Percentiles rank a stretch among this genome's conserved stretches.
phyloP scores from a whole-genome alignment of 805 yeast species.

The Saccharomycopsis sp. region DNA sequence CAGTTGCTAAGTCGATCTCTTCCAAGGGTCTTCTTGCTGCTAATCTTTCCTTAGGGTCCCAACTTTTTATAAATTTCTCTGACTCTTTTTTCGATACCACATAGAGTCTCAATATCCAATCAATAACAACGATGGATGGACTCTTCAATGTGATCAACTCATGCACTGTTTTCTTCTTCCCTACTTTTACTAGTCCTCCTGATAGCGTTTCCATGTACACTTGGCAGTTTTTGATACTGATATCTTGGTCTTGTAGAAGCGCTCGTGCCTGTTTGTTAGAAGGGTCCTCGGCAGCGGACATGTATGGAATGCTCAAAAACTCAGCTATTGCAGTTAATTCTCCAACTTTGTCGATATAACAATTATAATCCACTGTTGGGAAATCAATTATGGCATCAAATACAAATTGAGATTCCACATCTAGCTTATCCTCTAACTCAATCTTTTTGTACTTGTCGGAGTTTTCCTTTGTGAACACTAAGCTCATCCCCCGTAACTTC shows the following conservation, averaged over 20 bases:
- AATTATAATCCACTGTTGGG: conserved; percentile 79
- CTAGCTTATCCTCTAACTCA: conserved; percentile 53
- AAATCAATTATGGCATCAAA: conserved; percentile 75
- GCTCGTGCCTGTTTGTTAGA: conserved; percentile 32
- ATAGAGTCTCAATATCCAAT: conserved; percentile 59
- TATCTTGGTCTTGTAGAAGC: conserved; percentile 35
- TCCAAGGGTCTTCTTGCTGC: background rate
- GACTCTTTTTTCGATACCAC: conserved; percentile 57
- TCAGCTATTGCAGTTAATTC: conserved; percentile 64
- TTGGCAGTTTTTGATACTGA: conserved; percentile 25
- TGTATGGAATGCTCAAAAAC: conserved; percentile 47
- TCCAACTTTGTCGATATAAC: conserved; percentile 64
- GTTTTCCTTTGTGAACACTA: conserved; percentile 34
- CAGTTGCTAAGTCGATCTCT: background rate
- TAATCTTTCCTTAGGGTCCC: conserved; percentile 10
- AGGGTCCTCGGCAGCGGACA: conserved; percentile 65
- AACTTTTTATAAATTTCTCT: conserved; percentile 6
- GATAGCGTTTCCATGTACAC: conserved; percentile 72
- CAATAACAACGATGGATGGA: conserved; percentile 71
- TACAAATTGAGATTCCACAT: conserved; percentile 68
- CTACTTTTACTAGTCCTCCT: conserved; percentile 82
- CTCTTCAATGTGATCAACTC: conserved; percentile 51
- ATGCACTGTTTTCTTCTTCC: conserved; percentile 62
- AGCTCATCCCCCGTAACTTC: conserved; percentile 45
- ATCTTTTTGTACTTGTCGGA: conserved; percentile 25